Percentiles rank a stretch among this genome's conserved stretches.
phyloP scores from a whole-genome alignment of 2,329 filamentous ascomycete genomes.

The Diaporthe humulicola region DNA sequence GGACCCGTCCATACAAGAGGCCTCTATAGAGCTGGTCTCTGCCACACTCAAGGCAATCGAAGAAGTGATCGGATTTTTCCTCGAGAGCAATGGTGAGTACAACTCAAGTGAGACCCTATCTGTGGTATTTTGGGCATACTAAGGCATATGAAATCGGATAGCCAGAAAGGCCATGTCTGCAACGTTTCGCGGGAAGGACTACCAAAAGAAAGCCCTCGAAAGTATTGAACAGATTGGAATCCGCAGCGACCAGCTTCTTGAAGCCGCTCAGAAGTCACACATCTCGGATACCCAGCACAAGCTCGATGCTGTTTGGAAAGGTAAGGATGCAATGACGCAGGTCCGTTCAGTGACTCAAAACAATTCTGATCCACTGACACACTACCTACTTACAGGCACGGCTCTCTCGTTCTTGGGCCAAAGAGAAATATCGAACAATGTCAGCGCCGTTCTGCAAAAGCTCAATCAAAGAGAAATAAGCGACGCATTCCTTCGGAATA shows the following conservation, averaged over 20 bases:
- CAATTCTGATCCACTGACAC: background rate
- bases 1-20: background rate
- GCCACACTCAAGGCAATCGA: background rate
- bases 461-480: background rate
- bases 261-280: background rate
- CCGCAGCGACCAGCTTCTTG: background rate
- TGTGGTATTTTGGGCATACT: background rate
- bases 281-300: background rate
- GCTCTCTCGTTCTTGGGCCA: conserved; percentile 1
- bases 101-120: fast-evolving
- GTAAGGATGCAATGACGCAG: background rate
- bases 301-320: background rate
- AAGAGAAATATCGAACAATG: background rate
- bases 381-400: background rate
- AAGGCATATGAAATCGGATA: background rate
- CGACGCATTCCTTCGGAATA: background rate
- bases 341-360: no score
- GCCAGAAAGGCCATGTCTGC: background rate
- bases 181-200: background rate
- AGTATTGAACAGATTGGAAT: background rate
- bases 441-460: background rate
- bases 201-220: background rate
- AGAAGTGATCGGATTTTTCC: background rate
- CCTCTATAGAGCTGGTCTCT: conserved; percentile 4
- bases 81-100: background rate